A percentile compares a stretch with the other conserved stretches of the same genome.
These are phyloP conservation scores for Hypoxylon crocopeplum DNA, from an alignment of 495 filamentous ascomycete species.

Conservation along the genomic window DNA sequence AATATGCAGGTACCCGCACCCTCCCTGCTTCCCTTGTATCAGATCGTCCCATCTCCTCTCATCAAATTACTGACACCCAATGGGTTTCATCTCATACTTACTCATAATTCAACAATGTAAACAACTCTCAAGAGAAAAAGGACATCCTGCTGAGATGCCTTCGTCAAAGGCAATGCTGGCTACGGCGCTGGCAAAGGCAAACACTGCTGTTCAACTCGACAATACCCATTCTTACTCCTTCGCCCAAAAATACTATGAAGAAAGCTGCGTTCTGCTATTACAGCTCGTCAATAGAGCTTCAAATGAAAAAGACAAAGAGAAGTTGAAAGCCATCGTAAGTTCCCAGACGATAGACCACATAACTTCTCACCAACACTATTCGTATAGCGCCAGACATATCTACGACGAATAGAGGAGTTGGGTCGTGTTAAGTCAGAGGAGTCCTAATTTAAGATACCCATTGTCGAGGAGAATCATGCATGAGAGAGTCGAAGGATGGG, in stretches of 20 bases:
- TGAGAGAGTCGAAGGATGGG: constrained; percentile 1
- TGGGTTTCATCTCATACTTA: constrained; percentile 22
- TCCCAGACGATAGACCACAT: neutral
- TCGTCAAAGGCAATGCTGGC: constrained; percentile 94
- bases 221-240: constrained; percentile 94
- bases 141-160: constrained; percentile 45
- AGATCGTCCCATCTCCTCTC: constrained; percentile 28
- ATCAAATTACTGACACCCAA: constrained; percentile 19
- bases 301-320: constrained; percentile 81
- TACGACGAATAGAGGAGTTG: constrained; percentile 29
- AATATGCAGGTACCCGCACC: constrained; percentile 29
- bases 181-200: constrained; percentile 90
- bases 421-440: constrained; percentile 6
- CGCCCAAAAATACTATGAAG: constrained; percentile 87
- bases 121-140: constrained; percentile 10
- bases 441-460: constrained; percentile 21
- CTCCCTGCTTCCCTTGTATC: constrained; percentile 26
- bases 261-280: constrained; percentile 84
- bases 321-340: constrained; percentile 90
- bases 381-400: constrained; percentile 25
- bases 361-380: constrained; percentile 7
- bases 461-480: constrained; percentile 8
- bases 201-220: constrained; percentile 92
- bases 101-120: too few relatives aligned
- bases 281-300: constrained; percentile 85